Conservation (phyloP, 495 filamentous ascomycete species). For the Lasiosphaeris hirsuta region DNA sequence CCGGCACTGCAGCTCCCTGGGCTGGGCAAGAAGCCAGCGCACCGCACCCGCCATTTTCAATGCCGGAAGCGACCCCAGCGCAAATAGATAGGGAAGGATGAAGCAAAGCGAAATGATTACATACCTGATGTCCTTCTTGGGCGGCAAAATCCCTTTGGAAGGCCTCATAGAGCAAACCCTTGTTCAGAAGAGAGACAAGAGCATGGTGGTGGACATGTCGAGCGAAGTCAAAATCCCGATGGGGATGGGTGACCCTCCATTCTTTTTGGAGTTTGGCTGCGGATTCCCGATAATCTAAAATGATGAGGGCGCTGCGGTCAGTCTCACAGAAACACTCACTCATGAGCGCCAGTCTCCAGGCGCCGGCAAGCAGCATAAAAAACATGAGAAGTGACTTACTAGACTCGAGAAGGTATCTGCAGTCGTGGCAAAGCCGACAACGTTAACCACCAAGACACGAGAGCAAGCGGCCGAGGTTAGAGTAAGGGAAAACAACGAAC, state of each 20-base stretch:
- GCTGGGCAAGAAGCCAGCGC: constrained; percentile 20
- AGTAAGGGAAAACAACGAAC: constrained; percentile 54
- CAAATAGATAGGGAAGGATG: constrained; percentile 1
- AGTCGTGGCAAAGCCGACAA: constrained; percentile 21
- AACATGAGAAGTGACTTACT: constrained; percentile 54
- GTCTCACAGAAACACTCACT: constrained; percentile 25
- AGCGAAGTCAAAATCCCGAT: constrained; percentile 69
- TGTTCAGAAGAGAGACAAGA: constrained; percentile 70
- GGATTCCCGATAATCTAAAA: constrained; percentile 64
- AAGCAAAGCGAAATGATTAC: constrained; percentile 10
- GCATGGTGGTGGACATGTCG: constrained; percentile 71
- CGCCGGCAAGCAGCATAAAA: constrained; percentile 15
- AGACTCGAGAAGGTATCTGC: constrained; percentile 84
- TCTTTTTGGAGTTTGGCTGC: constrained; percentile 78
- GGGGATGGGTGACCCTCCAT: constrained; percentile 69
- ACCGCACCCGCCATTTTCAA: constrained; percentile 20
- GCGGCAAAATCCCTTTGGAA: constrained; percentile 59
- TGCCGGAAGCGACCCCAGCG: constrained; percentile 17
- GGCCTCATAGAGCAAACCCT: constrained; percentile 68
- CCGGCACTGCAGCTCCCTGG: constrained; percentile 24
- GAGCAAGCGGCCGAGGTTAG: constrained; percentile 8
- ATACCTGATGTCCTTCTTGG: constrained; percentile 26
- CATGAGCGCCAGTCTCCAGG: constrained; percentile 7
- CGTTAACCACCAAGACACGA: constrained; percentile 22
- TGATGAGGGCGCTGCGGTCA: constrained; percentile 26